These are phyloP conservation scores for Ceratocystis eucalypticola DNA, from an alignment of 2,329 filamentous ascomycete genomes.

Conservation along the genomic window DNA sequence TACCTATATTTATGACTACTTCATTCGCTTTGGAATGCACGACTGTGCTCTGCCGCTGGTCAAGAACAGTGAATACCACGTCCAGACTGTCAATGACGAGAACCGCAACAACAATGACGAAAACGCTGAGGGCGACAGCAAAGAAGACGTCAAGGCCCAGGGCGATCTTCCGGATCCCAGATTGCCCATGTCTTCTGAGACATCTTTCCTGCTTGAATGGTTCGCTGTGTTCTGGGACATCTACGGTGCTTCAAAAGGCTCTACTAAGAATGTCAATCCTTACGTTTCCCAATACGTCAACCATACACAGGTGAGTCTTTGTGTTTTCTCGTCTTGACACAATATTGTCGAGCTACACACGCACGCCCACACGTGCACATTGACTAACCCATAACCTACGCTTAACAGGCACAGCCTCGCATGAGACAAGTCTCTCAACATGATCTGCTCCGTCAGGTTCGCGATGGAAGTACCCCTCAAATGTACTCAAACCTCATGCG, in stretches of 20 bases:
- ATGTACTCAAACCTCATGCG: constrained; percentile 52
- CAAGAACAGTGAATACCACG: constrained; percentile 30
- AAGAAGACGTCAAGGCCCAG: constrained; percentile 63
- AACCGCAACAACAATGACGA: constrained; percentile 56
- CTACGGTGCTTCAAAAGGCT: constrained; percentile 55
- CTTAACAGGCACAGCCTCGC: constrained; percentile 48
- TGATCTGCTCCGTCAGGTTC: constrained; percentile 61
- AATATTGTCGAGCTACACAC: not conserved
- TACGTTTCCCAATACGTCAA: constrained; percentile 62
- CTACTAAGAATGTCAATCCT: constrained; percentile 49
- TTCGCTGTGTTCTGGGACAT: constrained; percentile 97
- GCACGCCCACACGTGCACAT: not conserved
- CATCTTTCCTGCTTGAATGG: constrained; percentile 91
- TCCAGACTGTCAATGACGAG: constrained; percentile 39
- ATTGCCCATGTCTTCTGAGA: constrained; percentile 49
- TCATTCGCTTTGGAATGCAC: constrained; percentile 71
- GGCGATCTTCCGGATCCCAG: constrained; percentile 67
- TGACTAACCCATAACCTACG: not conserved
- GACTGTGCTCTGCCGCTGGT: constrained; percentile 68
- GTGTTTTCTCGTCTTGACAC: not conserved
- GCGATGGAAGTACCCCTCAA: constrained; percentile 44
- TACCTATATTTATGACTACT: constrained; percentile 86
- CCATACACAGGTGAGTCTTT: constrained; percentile 59
- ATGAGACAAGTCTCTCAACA: constrained; percentile 64
- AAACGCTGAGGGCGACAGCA: constrained; percentile 68